phyloP scores from a whole-genome alignment of 2,329 filamentous ascomycete genomes.

The Huntiella abstrusa region DNA sequence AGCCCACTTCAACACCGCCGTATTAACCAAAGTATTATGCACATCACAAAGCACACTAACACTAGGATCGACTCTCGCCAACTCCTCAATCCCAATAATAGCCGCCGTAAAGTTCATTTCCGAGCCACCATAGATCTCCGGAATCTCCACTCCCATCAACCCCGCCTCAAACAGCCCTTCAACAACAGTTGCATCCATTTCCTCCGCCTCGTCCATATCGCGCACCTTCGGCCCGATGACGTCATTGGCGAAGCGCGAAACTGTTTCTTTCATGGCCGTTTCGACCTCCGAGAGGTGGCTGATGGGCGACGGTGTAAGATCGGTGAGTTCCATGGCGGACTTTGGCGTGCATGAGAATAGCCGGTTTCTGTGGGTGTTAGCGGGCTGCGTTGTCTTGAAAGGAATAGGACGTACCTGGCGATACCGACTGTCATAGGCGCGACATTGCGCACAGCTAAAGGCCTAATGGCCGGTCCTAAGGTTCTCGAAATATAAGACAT shows the following conservation, averaged over 20 bases:
- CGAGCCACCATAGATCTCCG: conserved; percentile 87
- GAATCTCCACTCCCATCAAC: conserved; percentile 92
- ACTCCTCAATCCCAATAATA: conserved; percentile 91
- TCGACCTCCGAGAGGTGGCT: conserved; percentile 84
- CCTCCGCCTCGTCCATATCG: conserved; percentile 93
- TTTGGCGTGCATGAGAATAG: too few species aligned
- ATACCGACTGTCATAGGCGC: too few species aligned
- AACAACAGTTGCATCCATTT: conserved; percentile 74
- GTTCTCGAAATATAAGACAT: too few species aligned
- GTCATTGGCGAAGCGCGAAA: conserved; percentile 79
- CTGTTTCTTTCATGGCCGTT: conserved; percentile 69
- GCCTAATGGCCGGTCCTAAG: too few species aligned
- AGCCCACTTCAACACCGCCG: conserved; percentile 71
- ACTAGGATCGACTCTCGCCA: conserved; percentile 82
- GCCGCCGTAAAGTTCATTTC: conserved; percentile 98
- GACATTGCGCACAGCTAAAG: too few species aligned
- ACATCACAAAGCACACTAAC: conserved; percentile 93
- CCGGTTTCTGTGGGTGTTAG: too few species aligned
- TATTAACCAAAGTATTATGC: conserved; percentile 96
- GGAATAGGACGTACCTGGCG: too few species aligned
- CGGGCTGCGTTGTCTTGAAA: too few species aligned
- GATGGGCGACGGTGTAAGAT: conserved; percentile 79
- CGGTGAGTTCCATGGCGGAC: conserved; percentile 40
- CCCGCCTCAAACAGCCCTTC: conserved; percentile 95
- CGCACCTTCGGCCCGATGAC: conserved; percentile 78